These are phyloP conservation scores for Ascobolus immersus DNA, from an alignment of 495 filamentous ascomycete genomes.

Conservation along the genomic window DNA sequence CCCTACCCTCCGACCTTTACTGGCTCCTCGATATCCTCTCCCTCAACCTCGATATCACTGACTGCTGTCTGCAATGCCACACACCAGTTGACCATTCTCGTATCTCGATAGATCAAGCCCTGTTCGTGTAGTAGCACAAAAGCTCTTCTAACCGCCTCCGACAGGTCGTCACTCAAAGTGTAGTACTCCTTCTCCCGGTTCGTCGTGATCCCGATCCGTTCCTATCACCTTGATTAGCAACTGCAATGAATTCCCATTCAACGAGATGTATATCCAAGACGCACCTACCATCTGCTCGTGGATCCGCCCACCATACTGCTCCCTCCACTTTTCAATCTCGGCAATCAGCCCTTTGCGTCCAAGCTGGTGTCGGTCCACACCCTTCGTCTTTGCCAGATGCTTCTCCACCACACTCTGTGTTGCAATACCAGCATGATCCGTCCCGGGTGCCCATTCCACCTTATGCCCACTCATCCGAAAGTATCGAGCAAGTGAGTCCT, in stretches of 20 bases:
- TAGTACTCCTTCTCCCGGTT: slow-evolving; percentile 40
- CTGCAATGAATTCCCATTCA: no score
- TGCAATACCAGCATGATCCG: slow-evolving; percentile 54
- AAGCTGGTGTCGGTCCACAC: slow-evolving; percentile 40
- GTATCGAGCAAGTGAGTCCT: slow-evolving; percentile 45
- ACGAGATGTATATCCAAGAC: slow-evolving; percentile 13
- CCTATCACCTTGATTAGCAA: no score
- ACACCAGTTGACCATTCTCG: slow-evolving; percentile 60
- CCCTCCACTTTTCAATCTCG: slow-evolving; percentile 43
- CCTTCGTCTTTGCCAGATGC: slow-evolving; percentile 40
- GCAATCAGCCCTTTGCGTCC: slow-evolving; percentile 34
- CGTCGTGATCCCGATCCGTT: slow-evolving; percentile 33
- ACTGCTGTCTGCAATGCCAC: slow-evolving; percentile 45
- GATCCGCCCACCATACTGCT: slow-evolving; percentile 40
- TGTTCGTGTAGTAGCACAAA: slow-evolving; percentile 50
- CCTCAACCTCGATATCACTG: slow-evolving; percentile 50
- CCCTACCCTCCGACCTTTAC: neutral
- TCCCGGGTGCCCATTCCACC: slow-evolving; percentile 48
- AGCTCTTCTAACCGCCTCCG: slow-evolving; percentile 42
- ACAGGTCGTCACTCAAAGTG: slow-evolving; percentile 43
- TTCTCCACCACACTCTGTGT: slow-evolving; percentile 59
- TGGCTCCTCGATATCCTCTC: slow-evolving; percentile 34
- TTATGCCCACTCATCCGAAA: slow-evolving; percentile 33
- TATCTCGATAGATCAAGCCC: slow-evolving; percentile 50
- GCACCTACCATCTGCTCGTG: slow-evolving; percentile 22